Conservation (phyloP, 2,329 filamentous ascomycete species). For the Colletotrichum ledebouriae region DNA sequence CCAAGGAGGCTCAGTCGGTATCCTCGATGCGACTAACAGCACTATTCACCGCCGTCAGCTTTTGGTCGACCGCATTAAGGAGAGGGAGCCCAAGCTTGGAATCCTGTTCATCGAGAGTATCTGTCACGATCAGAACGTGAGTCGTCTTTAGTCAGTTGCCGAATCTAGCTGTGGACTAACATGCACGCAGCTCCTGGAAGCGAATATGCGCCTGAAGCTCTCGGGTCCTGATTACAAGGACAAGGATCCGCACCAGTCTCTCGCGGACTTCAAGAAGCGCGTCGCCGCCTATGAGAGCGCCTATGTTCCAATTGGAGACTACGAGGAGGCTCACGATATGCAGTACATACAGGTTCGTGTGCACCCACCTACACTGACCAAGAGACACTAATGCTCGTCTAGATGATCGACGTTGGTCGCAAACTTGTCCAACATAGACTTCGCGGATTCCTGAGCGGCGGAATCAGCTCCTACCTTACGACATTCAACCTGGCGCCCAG, state of each 20-base stretch:
- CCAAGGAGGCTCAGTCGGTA: constrained; percentile 88
- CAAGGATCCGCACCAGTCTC: constrained; percentile 87
- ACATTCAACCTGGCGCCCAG: constrained; percentile 97
- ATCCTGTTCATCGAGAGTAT: constrained; percentile 97
- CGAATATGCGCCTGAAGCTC: constrained; percentile 97
- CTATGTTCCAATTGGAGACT: constrained; percentile 90
- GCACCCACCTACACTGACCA: background rate
- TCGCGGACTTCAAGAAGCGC: constrained; percentile 92
- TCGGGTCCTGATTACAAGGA: constrained; percentile 96
- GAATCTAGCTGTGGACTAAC: constrained; percentile 12
- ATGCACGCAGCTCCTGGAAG: constrained; percentile 79
- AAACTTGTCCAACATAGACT: constrained; percentile 94
- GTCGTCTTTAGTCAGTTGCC: constrained; percentile 38
- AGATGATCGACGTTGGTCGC: constrained; percentile 96
- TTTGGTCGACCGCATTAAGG: constrained; percentile 85
- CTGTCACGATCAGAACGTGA: constrained; percentile 81
- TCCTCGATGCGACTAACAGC: constrained; percentile 97
- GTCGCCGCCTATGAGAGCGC: constrained; percentile 94
- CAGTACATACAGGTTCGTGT: constrained; percentile 83
- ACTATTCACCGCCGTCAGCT: constrained; percentile 87
- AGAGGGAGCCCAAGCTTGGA: constrained; percentile 86
- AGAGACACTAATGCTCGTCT: constrained; percentile 46
- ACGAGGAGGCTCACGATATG: constrained; percentile 90
- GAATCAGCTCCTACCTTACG: constrained; percentile 93
- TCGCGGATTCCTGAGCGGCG: constrained; percentile 90